These are phyloP conservation scores for Cryptosporidium ryanae DNA, from an alignment of 169 alveolate species.

Conservation along the genomic window DNA sequence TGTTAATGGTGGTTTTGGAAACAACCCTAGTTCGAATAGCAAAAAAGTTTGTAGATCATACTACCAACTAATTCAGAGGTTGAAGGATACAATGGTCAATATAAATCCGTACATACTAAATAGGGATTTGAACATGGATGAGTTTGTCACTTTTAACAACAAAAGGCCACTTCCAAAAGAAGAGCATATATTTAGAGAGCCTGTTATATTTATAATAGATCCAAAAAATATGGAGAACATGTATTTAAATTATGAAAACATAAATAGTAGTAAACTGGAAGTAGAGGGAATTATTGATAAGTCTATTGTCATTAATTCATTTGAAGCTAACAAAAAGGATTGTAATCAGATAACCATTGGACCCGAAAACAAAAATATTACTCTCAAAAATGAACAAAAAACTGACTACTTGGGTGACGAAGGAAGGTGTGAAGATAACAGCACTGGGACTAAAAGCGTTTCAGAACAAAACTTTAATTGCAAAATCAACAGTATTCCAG, in stretches of 20 bases:
- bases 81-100: constrained; percentile 30
- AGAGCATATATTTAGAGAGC: constrained; percentile 20
- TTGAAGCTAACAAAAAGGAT: not conserved
- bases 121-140: not conserved
- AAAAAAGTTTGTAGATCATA: constrained; percentile 31
- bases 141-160: not conserved
- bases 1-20: not conserved
- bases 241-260: not conserved
- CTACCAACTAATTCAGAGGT: constrained; percentile 36
- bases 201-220: constrained; percentile 36
- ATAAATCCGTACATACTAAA: constrained; percentile 23
- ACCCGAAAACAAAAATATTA: not conserved
- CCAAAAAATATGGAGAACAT: constrained; percentile 38
- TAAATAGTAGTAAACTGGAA: not conserved
- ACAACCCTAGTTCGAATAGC: constrained; percentile 5
- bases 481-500: no score
- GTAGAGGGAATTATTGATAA: constrained; percentile 9
- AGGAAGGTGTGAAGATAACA: not conserved
- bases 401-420: not conserved
- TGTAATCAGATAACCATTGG: not conserved
- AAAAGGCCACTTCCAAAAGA: constrained; percentile 2
- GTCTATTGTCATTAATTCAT: constrained; percentile 12
- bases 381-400: no score
- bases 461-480: not conserved
- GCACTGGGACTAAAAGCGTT: not conserved